Base-by-base conservation (phyloP, 768 basidiomycete genomes). In the Tremella yokohamensis region DNA sequence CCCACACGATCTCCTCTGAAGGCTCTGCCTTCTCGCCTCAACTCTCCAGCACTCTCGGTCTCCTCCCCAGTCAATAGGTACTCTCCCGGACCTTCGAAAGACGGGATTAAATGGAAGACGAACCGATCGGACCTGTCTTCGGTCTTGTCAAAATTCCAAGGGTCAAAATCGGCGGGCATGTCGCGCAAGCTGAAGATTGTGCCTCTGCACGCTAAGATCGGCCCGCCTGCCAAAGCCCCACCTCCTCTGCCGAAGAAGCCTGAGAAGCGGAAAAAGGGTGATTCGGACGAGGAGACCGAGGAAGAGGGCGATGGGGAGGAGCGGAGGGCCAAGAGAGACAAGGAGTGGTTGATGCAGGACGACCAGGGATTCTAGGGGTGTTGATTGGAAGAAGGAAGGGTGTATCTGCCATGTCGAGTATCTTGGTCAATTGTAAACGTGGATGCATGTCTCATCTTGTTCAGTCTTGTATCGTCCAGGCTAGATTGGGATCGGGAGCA, bases 231-330 rank as follows among this genome's bases (percentile, higher is more conserved):
- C 19, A 73, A 73, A 57, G 64, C 63, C 9, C 45, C 66, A 29
- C 72, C 72, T n/a, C 72, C 72, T 2, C 42, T 54, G 4, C 72
- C 72, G n/a, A 57, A 59, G 24, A 73, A 73, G 51, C 61, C 66
- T 2, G 62, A 55, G 26, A 66, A 62, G 61, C 64, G 62, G 66
- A 73, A 73, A 47, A 64, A 64, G 40, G 72, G 56, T 13, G 66
- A 68, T 1, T 54, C 53, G 12, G 56, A 58, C 12, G 69, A 70
- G 44, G 70, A 70, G 4, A 66, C 68, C 8, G 68, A 68, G 6
- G 63, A 68, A 1, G 61, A 63, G 11, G 69, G 66, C 7, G 71
- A 70, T 7, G 63, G 62, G 25, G 61, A 56, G 20, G 65, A 63
- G 48, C 53, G 57, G 61, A 61, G 45, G 64, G 49, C 8, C 54